Base-by-base conservation (phyloP, 2,329 filamentous ascomycete species). In the Neodidymelliopsis sp. region DNA sequence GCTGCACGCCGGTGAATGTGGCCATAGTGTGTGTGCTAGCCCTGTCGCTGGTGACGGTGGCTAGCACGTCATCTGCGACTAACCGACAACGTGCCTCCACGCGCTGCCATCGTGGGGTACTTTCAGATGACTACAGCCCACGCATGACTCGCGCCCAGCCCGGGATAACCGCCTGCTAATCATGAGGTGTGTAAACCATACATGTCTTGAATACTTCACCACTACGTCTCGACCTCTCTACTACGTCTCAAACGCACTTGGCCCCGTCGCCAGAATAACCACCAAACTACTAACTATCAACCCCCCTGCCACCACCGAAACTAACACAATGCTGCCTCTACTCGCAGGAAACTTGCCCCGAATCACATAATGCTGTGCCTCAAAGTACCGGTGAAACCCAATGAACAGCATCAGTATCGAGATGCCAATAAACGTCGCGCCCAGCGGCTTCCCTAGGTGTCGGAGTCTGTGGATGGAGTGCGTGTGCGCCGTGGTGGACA, bases 311-410 rank as follows among this genome's bases (percentile, higher is more conserved):
- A 91, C 81, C 13, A 83, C 72, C 7, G 86, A 83, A 23, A 93
- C 83, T 27, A 91, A 60, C 35, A 90, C 76, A 33, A 94, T 84
- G 16, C 88, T 90, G 4, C 88, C 89, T 56, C 90, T 79, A 60
- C 87, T 89, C 6, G 89, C 88, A 0, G 89, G 89, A 62, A 92
- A 92, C 70, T 91, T 91, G 61, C 89, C 89, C 55, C 82, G 76
- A 52, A 93, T 86, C 18, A 94, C 83, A 83, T 90, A 94, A 63
- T 89, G 81, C 74, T 94, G 90, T 16, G 83, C 82, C 67, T 90
- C 85, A 61, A 90, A 87, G 70, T 91, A 94, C 41, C 90, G 80
- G 66, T 89, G 86, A 70, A 91, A 92, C 6, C 90, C 90, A 41
- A 93, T 78, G 45, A 89, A 79, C 46, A 94, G 77, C 49, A 91